Percentiles rank a stretch among this genome's conserved stretches.
Evolutionary conservation across 2,329 filamentous ascomycete species (phyloP).

Genomic region (Epichloe bromicola): DNA sequence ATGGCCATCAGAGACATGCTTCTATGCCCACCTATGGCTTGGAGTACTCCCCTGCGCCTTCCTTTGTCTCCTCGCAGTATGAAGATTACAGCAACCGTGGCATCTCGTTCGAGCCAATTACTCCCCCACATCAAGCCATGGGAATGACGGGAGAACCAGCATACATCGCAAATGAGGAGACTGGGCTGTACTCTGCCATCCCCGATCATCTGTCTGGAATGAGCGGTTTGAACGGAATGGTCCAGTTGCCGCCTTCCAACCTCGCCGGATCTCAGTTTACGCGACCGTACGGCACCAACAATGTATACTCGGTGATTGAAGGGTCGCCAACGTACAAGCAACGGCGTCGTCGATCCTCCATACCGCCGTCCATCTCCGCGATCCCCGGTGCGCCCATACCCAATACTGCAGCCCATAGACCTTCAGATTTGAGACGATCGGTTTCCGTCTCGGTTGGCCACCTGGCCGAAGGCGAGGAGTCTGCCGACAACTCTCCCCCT

Average conservation of each 20-base stretch:
- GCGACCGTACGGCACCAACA: constrained; percentile 57
- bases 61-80: constrained; percentile 96
- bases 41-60: constrained; percentile 95
- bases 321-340: constrained; percentile 99
- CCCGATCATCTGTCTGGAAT: constrained; percentile 68
- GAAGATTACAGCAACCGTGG: constrained; percentile 96
- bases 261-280: constrained; percentile 69
- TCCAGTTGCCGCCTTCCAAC: constrained; percentile 80
- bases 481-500: constrained; percentile 67
- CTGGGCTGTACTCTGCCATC: constrained; percentile 87
- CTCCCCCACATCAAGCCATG: constrained; percentile 86
- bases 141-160: constrained; percentile 76
- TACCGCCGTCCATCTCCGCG: constrained; percentile 63
- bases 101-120: constrained; percentile 92
- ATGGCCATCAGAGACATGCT: constrained; percentile 80
- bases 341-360: constrained; percentile 81
- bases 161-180: constrained; percentile 97
- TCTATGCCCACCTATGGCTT: constrained; percentile 95
- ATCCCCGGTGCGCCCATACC: constrained; percentile 55
- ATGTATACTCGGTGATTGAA: constrained; percentile 91
- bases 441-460: constrained; percentile 79
- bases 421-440: constrained; percentile 82
- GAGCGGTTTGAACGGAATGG: constrained; percentile 71
- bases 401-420: constrained; percentile 54
- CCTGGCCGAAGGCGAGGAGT: constrained; percentile 67